phyloP scores from a whole-genome alignment of 2,329 filamentous ascomycete genomes.

The Didymella glomerata region DNA sequence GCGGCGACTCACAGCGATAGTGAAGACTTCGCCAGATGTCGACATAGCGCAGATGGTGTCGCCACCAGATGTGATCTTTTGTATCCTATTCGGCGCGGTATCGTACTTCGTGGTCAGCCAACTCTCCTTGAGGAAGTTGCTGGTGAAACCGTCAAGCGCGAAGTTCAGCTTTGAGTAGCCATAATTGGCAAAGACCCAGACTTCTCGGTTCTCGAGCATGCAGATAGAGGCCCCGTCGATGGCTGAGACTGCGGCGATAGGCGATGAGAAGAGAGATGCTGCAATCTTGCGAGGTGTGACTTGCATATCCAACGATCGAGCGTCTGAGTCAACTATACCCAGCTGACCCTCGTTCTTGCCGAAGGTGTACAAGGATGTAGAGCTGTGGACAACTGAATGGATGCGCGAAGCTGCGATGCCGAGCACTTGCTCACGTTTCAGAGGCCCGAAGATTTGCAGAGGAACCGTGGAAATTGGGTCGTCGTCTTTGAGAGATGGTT shows the following conservation, averaged over 20 bases:
- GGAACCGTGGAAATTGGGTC: constrained; percentile 83
- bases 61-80: constrained; percentile 81
- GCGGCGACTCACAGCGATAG: constrained; percentile 76
- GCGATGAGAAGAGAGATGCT: constrained; percentile 76
- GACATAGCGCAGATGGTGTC: constrained; percentile 92
- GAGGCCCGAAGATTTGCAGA: constrained; percentile 86
- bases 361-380: constrained; percentile 85
- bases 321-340: constrained; percentile 93
- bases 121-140: constrained; percentile 71
- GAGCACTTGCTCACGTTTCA: constrained; percentile 84
- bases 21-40: constrained; percentile 85
- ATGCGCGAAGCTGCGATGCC: constrained; percentile 89
- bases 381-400: constrained; percentile 89
- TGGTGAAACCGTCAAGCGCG: constrained; percentile 76
- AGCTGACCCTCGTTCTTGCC: constrained; percentile 95
- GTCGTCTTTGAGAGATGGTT: constrained; percentile 73
- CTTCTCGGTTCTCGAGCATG: constrained; percentile 83
- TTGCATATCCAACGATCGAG: constrained; percentile 87
- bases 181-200: constrained; percentile 95
- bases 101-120: constrained; percentile 73
- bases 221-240: constrained; percentile 90
- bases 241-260: constrained; percentile 81
- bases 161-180: constrained; percentile 93
- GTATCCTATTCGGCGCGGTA: constrained; percentile 71
- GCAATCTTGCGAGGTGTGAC: constrained; percentile 84